Evolutionary conservation across 2,329 filamentous ascomycete genomes (phyloP).

Genomic region (Neonectria faginata): DNA sequence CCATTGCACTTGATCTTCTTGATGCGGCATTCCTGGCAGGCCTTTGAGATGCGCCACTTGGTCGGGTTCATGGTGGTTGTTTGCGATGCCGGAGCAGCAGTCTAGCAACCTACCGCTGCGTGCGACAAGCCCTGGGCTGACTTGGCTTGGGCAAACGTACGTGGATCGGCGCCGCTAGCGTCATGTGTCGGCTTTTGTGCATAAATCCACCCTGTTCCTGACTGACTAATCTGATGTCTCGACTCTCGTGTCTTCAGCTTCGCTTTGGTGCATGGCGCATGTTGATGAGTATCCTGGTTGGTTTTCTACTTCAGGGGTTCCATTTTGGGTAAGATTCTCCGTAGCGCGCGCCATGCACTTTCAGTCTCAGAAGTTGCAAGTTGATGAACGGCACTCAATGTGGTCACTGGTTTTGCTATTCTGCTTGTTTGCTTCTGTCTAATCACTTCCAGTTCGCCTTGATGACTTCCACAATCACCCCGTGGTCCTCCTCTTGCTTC

Average conservation of each 20-base stretch:
- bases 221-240: background rate
- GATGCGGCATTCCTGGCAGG: conserved; percentile 49
- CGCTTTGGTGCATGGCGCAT: conserved; percentile 13
- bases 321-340: background rate
- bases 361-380: background rate
- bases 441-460: conserved; percentile 60
- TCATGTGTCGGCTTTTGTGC: conserved; percentile 17
- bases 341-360: background rate
- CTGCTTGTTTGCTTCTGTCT: background rate
- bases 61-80: conserved; percentile 42
- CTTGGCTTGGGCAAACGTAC: conserved; percentile 6
- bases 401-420: background rate
- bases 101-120: conserved; percentile 28
- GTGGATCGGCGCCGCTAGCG: conserved; percentile 10
- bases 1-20: conserved; percentile 51
- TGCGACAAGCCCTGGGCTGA: conserved; percentile 14
- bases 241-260: background rate
- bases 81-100: conserved; percentile 17
- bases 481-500: conserved; percentile 82
- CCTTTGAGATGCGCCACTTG: conserved; percentile 51
- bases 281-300: background rate
- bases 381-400: too few species aligned
- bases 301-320: background rate
- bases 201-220: background rate
- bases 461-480: conserved; percentile 77